Evolutionary conservation across 306 rosid genomes (phyloP).

Genomic region (Potentilla sterilis): DNA sequence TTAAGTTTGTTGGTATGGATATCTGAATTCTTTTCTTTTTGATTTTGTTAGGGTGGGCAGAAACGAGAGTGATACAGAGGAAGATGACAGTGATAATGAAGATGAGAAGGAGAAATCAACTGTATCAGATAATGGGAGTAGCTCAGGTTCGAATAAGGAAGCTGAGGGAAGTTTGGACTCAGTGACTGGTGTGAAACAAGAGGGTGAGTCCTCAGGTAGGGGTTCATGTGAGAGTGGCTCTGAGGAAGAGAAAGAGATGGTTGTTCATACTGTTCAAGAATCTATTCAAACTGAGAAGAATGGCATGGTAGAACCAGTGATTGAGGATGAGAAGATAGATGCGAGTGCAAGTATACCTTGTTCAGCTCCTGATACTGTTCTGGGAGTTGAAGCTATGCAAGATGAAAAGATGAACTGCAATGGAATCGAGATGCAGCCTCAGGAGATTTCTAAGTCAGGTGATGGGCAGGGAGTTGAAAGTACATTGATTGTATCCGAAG

Average conservation of each 20-base stretch:
- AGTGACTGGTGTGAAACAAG: conserved; percentile 54
- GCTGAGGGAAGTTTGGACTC: conserved; percentile 60
- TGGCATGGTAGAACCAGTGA: background rate
- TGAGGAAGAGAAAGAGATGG: conserved; percentile 69
- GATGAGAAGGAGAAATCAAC: conserved; percentile 50
- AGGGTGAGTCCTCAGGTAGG: conserved; percentile 44
- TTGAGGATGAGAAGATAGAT: conserved; percentile 30
- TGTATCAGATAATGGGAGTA: conserved; percentile 46
- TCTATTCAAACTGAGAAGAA: conserved; percentile 15
- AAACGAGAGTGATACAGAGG: conserved; percentile 72
- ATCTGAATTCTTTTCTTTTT: conserved; percentile 16
- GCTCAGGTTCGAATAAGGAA: conserved; percentile 55
- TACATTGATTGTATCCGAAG: conserved; percentile 31
- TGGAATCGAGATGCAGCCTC: conserved; percentile 29
- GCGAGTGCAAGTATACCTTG: conserved; percentile 23
- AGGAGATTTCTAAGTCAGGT: conserved; percentile 28
- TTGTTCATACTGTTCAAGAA: conserved; percentile 24
- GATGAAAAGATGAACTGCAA: conserved; percentile 32
- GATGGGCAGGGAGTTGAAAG: conserved; percentile 23
- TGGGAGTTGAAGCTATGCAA: conserved; percentile 31
- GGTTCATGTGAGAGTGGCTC: conserved; percentile 61
- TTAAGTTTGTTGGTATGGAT: conserved; percentile 27
- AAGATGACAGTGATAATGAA: conserved; percentile 38
- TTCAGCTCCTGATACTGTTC: conserved; percentile 29
- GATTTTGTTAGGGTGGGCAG: conserved; percentile 70